Evolutionary conservation across 768 basidiomycete genomes (phyloP).

Genomic region (Boletus patriciae): DNA sequence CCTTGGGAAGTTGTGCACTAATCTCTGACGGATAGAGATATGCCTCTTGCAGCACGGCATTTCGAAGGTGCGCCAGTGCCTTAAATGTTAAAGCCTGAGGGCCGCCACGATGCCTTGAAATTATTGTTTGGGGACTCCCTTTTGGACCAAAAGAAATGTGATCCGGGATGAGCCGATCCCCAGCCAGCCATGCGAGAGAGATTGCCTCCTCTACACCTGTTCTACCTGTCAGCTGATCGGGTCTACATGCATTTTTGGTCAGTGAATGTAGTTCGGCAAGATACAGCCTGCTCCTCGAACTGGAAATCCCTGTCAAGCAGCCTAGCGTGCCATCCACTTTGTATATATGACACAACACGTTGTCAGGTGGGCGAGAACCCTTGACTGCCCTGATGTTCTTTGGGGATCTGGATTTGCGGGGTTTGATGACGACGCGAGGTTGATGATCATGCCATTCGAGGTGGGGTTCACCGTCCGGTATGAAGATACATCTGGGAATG

Average conservation of each 20-base stretch:
- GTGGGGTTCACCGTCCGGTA: background rate
- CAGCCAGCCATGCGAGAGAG: background rate
- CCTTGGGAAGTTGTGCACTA: background rate
- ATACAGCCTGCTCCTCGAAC: background rate
- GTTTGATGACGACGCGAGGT: background rate
- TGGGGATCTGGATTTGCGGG: background rate
- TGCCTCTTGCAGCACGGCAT: background rate
- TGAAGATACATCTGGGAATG: background rate
- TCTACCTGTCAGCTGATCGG: background rate
- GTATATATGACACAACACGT: background rate
- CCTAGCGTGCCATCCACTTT: background rate
- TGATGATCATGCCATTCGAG: background rate
- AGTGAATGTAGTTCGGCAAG: background rate
- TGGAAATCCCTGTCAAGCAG: background rate
- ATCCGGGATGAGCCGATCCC: background rate
- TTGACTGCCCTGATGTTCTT: too few relatives aligned
- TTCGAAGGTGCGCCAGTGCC: background rate
- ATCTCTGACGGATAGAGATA: background rate
- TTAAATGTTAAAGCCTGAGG: too few relatives aligned
- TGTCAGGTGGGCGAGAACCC: too few relatives aligned
- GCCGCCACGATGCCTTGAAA: background rate
- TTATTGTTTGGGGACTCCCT: too few relatives aligned
- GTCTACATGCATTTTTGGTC: background rate
- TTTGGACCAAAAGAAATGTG: too few relatives aligned
- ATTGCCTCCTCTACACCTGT: background rate